Conservation (phyloP, 2,329 filamentous ascomycete genomes). For the Cercospora janseana region DNA sequence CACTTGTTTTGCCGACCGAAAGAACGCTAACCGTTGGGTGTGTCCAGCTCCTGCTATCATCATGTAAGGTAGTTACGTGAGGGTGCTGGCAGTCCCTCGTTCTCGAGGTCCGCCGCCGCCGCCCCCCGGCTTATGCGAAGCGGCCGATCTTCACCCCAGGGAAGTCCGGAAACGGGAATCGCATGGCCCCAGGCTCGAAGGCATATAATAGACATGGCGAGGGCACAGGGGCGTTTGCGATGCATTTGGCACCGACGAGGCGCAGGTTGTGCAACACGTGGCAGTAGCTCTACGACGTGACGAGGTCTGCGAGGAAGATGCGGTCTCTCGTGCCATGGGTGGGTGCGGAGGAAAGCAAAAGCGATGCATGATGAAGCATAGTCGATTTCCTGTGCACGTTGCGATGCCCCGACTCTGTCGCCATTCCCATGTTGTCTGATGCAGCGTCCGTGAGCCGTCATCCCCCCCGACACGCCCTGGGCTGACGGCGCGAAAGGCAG, state of each 20-base stretch:
- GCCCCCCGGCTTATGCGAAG: slow-evolving; percentile 8
- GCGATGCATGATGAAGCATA: slow-evolving; percentile 8
- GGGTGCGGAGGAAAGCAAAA: not conserved
- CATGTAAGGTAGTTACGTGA: slow-evolving; percentile 23
- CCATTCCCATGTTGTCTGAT: too few relatives aligned
- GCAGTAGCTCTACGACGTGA: slow-evolving; percentile 10
- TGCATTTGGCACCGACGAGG: slow-evolving; percentile 3
- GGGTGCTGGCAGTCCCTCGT: not conserved
- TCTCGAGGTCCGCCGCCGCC: not conserved
- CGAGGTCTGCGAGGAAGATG: not conserved
- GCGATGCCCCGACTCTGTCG: too few relatives aligned
- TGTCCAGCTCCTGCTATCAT: slow-evolving; percentile 28
- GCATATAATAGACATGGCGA: slow-evolving; percentile 9
- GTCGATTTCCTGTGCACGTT: not conserved
- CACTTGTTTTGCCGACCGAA: not conserved
- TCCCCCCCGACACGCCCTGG: too few relatives aligned
- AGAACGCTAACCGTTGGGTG: slow-evolving; percentile 13
- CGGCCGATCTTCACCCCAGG: slow-evolving; percentile 17
- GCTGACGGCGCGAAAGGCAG: too few relatives aligned
- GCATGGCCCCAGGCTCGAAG: slow-evolving; percentile 7
- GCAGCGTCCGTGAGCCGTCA: too few relatives aligned
- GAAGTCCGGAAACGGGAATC: slow-evolving; percentile 11
- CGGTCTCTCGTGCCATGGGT: slow-evolving; percentile 1
- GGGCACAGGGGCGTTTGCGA: slow-evolving; percentile 11
- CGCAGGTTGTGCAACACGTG: slow-evolving; percentile 5